phyloP scores from a whole-genome alignment of 2,329 filamentous ascomycete species.

The Exophiala oligosperma region DNA sequence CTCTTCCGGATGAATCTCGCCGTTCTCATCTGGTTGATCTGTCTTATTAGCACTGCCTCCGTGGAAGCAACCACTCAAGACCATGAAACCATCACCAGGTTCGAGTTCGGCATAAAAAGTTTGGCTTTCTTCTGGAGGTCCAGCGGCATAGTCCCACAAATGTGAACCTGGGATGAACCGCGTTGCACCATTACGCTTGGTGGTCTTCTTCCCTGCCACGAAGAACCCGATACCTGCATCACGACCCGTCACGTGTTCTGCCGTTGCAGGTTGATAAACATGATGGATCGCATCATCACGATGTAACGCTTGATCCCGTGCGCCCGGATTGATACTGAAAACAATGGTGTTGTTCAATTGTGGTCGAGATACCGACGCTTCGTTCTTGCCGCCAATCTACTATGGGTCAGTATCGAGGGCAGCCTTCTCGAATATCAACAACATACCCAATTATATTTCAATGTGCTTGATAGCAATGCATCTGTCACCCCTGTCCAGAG shows the following conservation, averaged over 20 bases:
- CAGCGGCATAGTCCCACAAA: conserved; percentile 28
- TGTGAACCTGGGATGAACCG: conserved; percentile 34
- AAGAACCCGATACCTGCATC: conserved; percentile 32
- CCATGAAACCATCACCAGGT: conserved; percentile 40
- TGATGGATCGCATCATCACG: conserved; percentile 33
- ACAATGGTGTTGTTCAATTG: conserved; percentile 39
- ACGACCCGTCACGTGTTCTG: conserved; percentile 25
- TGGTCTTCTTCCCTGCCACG: conserved; percentile 30
- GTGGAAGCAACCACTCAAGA: conserved; percentile 38
- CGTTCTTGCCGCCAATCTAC: conserved; percentile 22
- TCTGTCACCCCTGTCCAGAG: conserved; percentile 27
- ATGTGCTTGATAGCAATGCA: conserved; percentile 13
- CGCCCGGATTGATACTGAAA: conserved; percentile 37
- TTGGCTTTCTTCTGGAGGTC: conserved; percentile 17
- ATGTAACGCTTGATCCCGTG: conserved; percentile 36
- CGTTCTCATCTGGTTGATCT: conserved; percentile 11
- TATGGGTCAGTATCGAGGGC: background rate
- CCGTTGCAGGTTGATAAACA: conserved; percentile 16
- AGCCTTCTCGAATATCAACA: background rate
- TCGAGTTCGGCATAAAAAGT: conserved; percentile 34
- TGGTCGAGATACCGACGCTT: conserved; percentile 19
- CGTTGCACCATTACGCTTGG: conserved; percentile 34
- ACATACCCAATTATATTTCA: conserved; percentile 7
- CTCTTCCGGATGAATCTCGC: conserved; percentile 29
- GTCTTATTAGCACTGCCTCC: conserved; percentile 32